Base-by-base conservation (phyloP, 306 rosid species). In the Trifolium repens region DNA sequence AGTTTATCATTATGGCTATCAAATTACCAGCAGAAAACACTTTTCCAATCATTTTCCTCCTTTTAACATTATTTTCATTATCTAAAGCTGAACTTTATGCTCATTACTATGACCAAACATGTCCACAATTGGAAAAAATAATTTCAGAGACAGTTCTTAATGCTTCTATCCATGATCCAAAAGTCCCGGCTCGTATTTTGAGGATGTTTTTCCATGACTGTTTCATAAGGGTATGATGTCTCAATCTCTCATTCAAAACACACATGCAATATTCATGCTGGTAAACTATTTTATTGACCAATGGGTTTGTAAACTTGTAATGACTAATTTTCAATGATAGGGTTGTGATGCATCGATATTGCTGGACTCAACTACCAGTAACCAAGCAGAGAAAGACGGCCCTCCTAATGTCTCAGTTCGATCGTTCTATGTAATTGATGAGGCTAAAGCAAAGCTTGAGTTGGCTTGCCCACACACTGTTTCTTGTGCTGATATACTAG, bases 121-220 rank as follows among this genome's bases (percentile, higher is more conserved):
- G 98, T 69, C 89, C 93, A 52, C 82, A 85, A 54, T 73, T 84
- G 64, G 93, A 93, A 73, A 82, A 83, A 34, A 81, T 93, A 69
- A 79, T 93, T 46, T 78, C 86, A 2, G 88, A 85, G 49, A 78
- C 93, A 0, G 88, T 89, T 73, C 82, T 79, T 11, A 74, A 75
- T 16, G 96, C 93, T 81, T 83, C 96, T 32, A 76, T 58, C 43
- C 73, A 84, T 67, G 96, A 93, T 17, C 87, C 93, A 2, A 91
- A 85, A 85, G 93, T 91, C 40, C 96, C 96, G 7, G 84, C 98
- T 60, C 90, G 90, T 17, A 82, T 89, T 79, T 82, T 91, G 55
- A 84, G 96, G 78, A 88, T 93, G 93, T 89, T 89, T 86, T 91
- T 93, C 82, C 96, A 88, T 62, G 98, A 91, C 60, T 91, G 93